Evolutionary conservation across 768 basidiomycete genomes (phyloP).

Genomic region (Paxillus rubicundulus): DNA sequence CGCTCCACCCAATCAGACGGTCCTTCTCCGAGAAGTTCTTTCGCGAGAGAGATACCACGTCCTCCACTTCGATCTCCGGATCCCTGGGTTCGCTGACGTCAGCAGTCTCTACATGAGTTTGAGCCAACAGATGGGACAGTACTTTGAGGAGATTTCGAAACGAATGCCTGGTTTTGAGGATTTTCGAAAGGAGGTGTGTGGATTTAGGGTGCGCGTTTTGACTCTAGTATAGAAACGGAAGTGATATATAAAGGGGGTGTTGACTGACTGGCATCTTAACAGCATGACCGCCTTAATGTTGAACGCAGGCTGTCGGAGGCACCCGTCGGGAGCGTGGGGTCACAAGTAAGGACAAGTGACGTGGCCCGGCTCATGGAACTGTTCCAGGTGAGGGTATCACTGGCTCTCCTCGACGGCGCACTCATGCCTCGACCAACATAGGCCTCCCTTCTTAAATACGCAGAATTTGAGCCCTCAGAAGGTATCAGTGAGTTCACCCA

Average conservation of each 20-base stretch:
- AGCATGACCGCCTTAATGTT: slow-evolving; percentile 78
- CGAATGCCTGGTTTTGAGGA: slow-evolving; percentile 61
- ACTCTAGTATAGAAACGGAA: background rate
- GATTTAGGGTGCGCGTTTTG: slow-evolving; percentile 62
- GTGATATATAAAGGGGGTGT: background rate
- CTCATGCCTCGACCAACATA: slow-evolving; percentile 21
- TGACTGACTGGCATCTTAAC: slow-evolving; percentile 8
- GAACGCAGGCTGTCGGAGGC: slow-evolving; percentile 57
- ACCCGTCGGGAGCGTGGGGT: slow-evolving; percentile 39
- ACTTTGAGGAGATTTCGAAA: slow-evolving; percentile 64
- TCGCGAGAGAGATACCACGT: slow-evolving; percentile 69
- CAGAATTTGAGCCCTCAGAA: slow-evolving; percentile 57
- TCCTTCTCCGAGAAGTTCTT: slow-evolving; percentile 75
- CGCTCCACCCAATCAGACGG: slow-evolving; percentile 47
- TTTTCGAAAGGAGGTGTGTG: slow-evolving; percentile 73
- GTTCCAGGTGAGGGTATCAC: slow-evolving; percentile 54
- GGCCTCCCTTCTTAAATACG: slow-evolving; percentile 71
- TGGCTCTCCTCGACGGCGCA: background rate
- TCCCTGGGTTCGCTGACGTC: slow-evolving; percentile 81
- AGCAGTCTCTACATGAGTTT: slow-evolving; percentile 74
- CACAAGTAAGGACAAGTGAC: slow-evolving; percentile 70
- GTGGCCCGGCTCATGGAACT: slow-evolving; percentile 82
- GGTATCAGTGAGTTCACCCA: slow-evolving; percentile 22
- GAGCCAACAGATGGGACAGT: slow-evolving; percentile 78
- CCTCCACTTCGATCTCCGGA: slow-evolving; percentile 79